Base-by-base conservation (phyloP, 1,284 basidiomycete species). In the Erythrobasidium hasegawianum region DNA sequence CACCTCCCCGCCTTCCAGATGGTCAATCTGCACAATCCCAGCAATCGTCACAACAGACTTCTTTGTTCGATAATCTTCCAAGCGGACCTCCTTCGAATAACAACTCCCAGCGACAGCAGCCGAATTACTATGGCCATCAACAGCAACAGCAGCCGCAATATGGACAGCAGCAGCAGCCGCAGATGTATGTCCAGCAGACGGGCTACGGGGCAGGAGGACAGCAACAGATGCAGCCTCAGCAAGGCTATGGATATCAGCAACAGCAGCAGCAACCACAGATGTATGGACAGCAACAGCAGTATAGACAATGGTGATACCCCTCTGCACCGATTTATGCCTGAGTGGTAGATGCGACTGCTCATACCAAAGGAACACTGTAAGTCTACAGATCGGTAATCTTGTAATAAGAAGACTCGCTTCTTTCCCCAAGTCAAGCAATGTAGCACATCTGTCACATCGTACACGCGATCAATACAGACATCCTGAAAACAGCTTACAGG, bases 201-300 rank as follows among this genome's bases (percentile, higher is more conserved):
- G 50, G 50, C 5, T 53, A 53, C 16, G 33, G 33, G n/a, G n/a
- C n/a, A 33, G 33, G 33, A 33, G 33, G 33, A 11, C 50, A 53
- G 50, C 7, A 10, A 20, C 62, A 57, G 38, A 54, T 39, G 24
- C 55, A 22, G 7, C 62, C 53, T 29, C 62, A 47, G 7, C 57
- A 65, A 16, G 50, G 47, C 13, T 52, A 65, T 20, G 50, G 41
- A 52, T 47, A 60, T 52, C 60, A 64, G 38, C 52, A 38, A 16
- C 8, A 10, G 26, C 62, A 65, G 40, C 62, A 47, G 4, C 62
- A 65, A 29, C 61, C 38, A 22, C 61, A 64, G 40, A 64, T 64
- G 61, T 54, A 41, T 24, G 61, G 61, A 20, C 43, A 47, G 43
- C 22, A n/a, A 47, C 43, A 47, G 33, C 33, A 33, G 14, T 47